Evolutionary conservation across 2,329 filamentous ascomycete species (phyloP), one percentile per base, ranked within the genome.

Genomic region (Exophiala sideris): DNA sequence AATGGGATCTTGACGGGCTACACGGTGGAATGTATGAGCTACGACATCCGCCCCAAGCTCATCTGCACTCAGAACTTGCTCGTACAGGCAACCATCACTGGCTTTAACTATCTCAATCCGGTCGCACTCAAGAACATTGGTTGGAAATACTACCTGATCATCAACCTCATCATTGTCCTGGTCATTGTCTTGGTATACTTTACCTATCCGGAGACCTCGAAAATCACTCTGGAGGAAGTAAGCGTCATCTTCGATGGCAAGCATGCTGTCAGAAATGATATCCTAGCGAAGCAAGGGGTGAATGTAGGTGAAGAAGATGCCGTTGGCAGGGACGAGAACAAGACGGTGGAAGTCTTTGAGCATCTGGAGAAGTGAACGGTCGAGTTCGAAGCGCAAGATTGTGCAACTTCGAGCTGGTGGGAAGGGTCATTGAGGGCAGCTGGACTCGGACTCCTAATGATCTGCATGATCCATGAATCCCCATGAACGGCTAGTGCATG

Each of bases 81-180:
- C 12, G 50, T 53, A 8, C 50, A 53, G 35, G 50, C 50, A 20
- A 53, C 50, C 24, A 53, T 53, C 36, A 53, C 50, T 8, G 50
- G 50, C 2, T 70, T 71, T 58, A 72, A 71, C 41, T 72, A 71
- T 57, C 57, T 73, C 9, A 72, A 70, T 0, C 70, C 70, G 0
- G 63, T 71, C 2, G 69, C 67, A 1, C 70, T 72, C 47, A 62
- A 64, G 62, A 68, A 54, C 2, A 81, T 84, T 52, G 74, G 73
- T 10, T 82, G 74, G 42, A 60, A 60, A 12, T 71, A 70, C 24
- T 76, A 74, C 48, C 69, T 76, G 48, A 68, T 76, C 45, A 75
- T 75, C 51, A 73, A 71, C 4, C 67, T 68, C 45, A 63, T 75
- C 42, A 74, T 73, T 50, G 64, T 58, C 6, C 33, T 68, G 3